These are phyloP conservation scores for Monosporascus sp. DNA, from an alignment of 2,329 filamentous ascomycete species.

Conservation along the genomic window DNA sequence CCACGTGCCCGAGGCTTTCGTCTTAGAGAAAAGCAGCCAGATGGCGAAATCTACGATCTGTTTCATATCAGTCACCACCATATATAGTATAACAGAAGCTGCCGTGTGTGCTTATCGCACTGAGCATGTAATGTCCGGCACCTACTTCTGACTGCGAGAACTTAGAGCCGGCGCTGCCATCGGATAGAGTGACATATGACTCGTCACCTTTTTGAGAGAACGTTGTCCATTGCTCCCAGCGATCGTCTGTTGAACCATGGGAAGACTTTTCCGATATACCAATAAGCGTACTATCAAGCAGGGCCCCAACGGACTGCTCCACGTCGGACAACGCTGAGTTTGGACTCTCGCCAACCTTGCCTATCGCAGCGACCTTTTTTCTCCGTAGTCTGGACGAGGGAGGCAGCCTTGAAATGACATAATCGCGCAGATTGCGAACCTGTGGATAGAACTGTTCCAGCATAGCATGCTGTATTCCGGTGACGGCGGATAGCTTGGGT, in stretches of 20 bases:
- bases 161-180: conserved; percentile 35
- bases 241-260: conserved; percentile 26
- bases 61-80: conserved; percentile 3
- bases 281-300: conserved; percentile 68
- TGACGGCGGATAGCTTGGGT: background rate
- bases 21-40: conserved; percentile 67
- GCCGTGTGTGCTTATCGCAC: conserved; percentile 6
- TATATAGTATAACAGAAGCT: background rate
- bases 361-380: conserved; percentile 49
- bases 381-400: conserved; percentile 57
- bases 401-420: conserved; percentile 63
- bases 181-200: conserved; percentile 48
- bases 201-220: conserved; percentile 61
- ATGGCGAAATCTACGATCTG: conserved; percentile 75
- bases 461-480: conserved; percentile 50
- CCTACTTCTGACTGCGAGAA: conserved; percentile 62
- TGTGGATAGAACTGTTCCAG: conserved; percentile 63
- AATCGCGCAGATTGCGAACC: conserved; percentile 63
- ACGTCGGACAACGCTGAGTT: conserved; percentile 19
- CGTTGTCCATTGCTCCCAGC: conserved; percentile 50
- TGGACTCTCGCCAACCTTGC: conserved; percentile 19
- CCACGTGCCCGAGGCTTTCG: conserved; percentile 39
- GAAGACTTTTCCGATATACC: conserved; percentile 40
- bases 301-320: conserved; percentile 41
- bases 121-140: conserved; percentile 6